These are phyloP conservation scores for Quercus rubra DNA, from an alignment of 306 rosid genomes.

Conservation along the genomic window DNA sequence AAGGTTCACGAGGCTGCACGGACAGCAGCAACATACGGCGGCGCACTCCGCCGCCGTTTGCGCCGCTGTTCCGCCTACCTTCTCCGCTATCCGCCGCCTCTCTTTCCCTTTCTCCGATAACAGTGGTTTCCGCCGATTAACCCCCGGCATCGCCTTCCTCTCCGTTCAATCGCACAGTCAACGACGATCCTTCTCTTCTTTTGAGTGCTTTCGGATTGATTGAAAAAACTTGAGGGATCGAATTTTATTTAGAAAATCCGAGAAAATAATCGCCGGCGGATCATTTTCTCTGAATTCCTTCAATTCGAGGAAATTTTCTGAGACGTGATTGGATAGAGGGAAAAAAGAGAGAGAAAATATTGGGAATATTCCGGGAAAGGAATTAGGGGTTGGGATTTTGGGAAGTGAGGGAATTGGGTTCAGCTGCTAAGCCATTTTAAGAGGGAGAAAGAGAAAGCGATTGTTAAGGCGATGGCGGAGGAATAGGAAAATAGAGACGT, in stretches of 20 bases:
- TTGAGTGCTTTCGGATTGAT: too few species aligned
- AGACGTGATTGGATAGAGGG: too few species aligned
- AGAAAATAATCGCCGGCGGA: neutral
- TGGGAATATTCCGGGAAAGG: too few species aligned
- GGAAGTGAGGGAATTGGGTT: too few species aligned
- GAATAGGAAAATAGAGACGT: too few species aligned
- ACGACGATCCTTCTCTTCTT: too few species aligned
- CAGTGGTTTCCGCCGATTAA: neutral
- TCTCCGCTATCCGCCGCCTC: slow-evolving; percentile 41
- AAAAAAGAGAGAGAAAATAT: too few species aligned
- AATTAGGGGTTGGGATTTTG: too few species aligned
- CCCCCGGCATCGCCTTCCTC: neutral
- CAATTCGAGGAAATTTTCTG: neutral
- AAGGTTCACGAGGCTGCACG: slow-evolving; percentile 56
- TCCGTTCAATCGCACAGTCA: too few species aligned
- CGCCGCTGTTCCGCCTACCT: slow-evolving; percentile 67
- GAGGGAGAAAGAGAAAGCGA: too few species aligned
- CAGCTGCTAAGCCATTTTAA: too few species aligned
- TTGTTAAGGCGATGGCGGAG: too few species aligned
- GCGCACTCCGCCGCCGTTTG: slow-evolving; percentile 76
- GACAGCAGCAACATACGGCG: slow-evolving; percentile 78
- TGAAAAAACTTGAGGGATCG: neutral
- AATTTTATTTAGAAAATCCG: neutral
- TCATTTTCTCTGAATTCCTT: neutral
- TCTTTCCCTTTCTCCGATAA: neutral